Evolutionary conservation across 1,284 basidiomycete genomes (phyloP), one percentile per base, ranked within the genome.

Genomic region (Mrakiaceae sp.): DNA sequence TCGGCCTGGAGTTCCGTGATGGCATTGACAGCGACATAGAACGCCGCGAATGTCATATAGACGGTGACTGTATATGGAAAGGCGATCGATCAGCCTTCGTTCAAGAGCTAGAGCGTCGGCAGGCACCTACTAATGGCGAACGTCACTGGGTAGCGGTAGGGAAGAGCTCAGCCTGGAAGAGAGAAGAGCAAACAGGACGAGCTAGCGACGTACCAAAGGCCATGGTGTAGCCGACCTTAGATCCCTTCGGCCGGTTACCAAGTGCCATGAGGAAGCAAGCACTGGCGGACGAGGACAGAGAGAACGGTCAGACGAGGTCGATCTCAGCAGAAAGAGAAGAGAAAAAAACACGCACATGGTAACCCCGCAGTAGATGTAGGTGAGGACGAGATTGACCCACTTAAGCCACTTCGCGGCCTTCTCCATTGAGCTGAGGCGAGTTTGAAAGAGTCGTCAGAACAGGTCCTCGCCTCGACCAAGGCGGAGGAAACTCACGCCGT

Each of bases 201-300:
- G 27, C 27, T 27, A 27, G 27, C 27, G 27, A 27, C 27, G 27
- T 27, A 60, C 88, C 83, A 5, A 90, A 85, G 0, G 87, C 85
- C 3, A 85, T 78, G 71, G 85, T 86, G 77, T 96, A 97, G 78
- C 96, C 96, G 81, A 84, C 86, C 69, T 83, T 83, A 1, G 89
- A 82, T 2, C 90, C 87, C 76, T 86, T 84, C 1, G 95, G 95
- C 68, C 92, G 86, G 75, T 98, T 98, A 5, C 96, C 95, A 88
- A 98, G 94, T 0, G 91, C 89, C 74, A 98, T 89, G 40, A 98
- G 80, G 80, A 98, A 98, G 71, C 87, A 89, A 0, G 89, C 87
- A 12, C 86, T 96, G 75, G 43, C 64, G 66, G 39, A 65, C 64
- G 27, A 5, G 14, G n/a, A 39, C 12, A 58, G 47, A 55, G 43